Conservation (phyloP, 495 filamentous ascomycete genomes). For the Lepraria neglecta region DNA sequence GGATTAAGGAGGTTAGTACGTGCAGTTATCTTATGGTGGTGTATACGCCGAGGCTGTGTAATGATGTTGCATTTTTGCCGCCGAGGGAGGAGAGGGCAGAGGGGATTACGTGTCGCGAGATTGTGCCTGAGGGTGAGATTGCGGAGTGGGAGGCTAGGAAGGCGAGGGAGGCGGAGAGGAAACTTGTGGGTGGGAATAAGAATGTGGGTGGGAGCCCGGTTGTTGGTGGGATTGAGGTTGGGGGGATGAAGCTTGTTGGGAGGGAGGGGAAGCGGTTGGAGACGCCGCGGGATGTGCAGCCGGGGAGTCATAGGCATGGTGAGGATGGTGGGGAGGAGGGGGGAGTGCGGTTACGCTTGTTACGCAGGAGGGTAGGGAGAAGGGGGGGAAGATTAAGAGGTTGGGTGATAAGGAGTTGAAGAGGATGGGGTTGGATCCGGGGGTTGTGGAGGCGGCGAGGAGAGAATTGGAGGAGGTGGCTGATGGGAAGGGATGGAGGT, state of each 20-base stretch:
- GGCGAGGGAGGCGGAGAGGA: conserved; percentile 36
- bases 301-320: conserved; percentile 18
- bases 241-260: conserved; percentile 51
- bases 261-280: conserved; percentile 51
- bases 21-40: conserved; percentile 95
- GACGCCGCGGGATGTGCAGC: conserved; percentile 40
- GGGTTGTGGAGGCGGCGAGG: conserved; percentile 58
- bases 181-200: conserved; percentile 32
- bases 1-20: conserved; percentile 91
- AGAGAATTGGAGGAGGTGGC: conserved; percentile 45
- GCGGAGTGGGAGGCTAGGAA: conserved; percentile 52
- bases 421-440: conserved; percentile 61
- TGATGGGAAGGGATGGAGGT: conserved; percentile 40
- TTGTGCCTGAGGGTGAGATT: conserved; percentile 56
- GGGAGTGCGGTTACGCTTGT: conserved; percentile 48
- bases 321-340: not conserved
- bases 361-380: conserved; percentile 37
- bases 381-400: conserved; percentile 50
- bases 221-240: conserved; percentile 56
- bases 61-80: conserved; percentile 85
- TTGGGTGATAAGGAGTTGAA: conserved; percentile 57
- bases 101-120: conserved; percentile 67
- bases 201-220: conserved; percentile 33
- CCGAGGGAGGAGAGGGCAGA: conserved; percentile 75
- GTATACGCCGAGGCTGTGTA: conserved; percentile 86